A percentile compares a stretch with the other conserved stretches of the same genome.
Conservation (phyloP, 768 basidiomycete genomes). For the Rhodotorula paludigena region DNA sequence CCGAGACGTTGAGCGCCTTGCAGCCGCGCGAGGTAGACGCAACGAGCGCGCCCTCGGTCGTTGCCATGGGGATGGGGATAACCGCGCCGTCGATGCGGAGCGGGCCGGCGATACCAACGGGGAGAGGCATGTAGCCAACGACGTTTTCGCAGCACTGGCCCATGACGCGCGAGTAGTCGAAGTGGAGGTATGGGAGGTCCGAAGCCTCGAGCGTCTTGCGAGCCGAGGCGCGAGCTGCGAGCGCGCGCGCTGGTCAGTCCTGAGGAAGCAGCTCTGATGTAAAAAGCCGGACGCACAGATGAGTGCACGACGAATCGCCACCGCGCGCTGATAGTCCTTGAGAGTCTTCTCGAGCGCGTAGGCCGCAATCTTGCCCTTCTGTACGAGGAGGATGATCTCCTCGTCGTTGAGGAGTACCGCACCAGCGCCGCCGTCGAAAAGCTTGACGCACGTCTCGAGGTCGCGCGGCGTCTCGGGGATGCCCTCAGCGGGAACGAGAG, state of each 20-base stretch:
- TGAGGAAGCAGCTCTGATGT: neutral
- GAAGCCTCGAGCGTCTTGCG: conserved; percentile 80
- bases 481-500: conserved; percentile 32
- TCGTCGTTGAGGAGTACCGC: conserved; percentile 67
- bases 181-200: conserved; percentile 72
- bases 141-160: conserved; percentile 99
- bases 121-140: conserved; percentile 91
- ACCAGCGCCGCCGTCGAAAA: conserved; percentile 58
- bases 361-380: conserved; percentile 87
- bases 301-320: conserved; percentile 74
- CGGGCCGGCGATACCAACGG: conserved; percentile 93
- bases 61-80: conserved; percentile 96
- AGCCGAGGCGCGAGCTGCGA: conserved; percentile 59
- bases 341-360: conserved; percentile 93
- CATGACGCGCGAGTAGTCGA: conserved; percentile 88
- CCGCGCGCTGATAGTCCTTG: conserved; percentile 81
- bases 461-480: conserved; percentile 32
- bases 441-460: conserved; percentile 69
- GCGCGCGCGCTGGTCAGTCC: neutral
- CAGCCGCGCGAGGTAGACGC: conserved; percentile 96
- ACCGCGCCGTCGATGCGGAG: conserved; percentile 78
- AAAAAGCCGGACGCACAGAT: conserved; percentile 82
- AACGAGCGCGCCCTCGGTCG: conserved; percentile 97
- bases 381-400: conserved; percentile 79
- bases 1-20: conserved; percentile 93